Base-by-base conservation (phyloP, 208 protist genomes). In the Trypanosoma mega region DNA sequence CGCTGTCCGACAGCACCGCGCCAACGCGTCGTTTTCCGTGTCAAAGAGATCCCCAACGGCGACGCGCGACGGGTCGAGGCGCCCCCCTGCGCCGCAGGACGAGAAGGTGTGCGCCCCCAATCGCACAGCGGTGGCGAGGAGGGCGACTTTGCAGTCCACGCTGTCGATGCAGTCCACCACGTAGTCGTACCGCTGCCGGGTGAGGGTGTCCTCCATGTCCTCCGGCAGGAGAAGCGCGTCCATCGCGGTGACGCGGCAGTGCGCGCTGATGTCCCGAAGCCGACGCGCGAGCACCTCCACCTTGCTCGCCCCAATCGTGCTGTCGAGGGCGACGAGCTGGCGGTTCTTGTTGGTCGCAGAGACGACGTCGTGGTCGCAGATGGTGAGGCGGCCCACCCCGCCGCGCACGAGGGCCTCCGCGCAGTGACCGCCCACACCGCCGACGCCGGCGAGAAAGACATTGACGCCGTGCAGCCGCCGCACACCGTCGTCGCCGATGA, bases 151-250 rank as follows among this genome's bases (percentile, higher is more conserved):
- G 64, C 86, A 93, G 24, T 86, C 76, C 12, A 96, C 78, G 51
- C 84, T 95, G 68, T 97, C 92, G 49, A 97, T 97, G 76, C 86
- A 93, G 58, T 96, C 92, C 31, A 96, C 79, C 2, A 97, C 80
- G 47, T 76, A 93, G 65, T 92, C 76, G 60, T 91, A 95, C 21
- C 44, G 37, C 68, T 94, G 85, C 23, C 81, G 68, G 12, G 74
- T 64, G 23, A 97, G 75, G 4, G 94, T 47, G n/a, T 90, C 79
- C 26, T 85, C 72, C 33, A 81, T 65, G 59, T 93, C 86, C 6
- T 92, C 82, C 4, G 82, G 51, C 7, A 74, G 56, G 48, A 96
- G 62, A 18, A 95, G 70, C 1, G 72, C 74, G 34, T 92, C 87
- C 7, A 94, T 37, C 0, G 84, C 85, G 3, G 83, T 73, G 29